These are phyloP conservation scores for Ophiocordyceps camponoti-floridani DNA, from an alignment of 2,329 filamentous ascomycete genomes.

Conservation along the genomic window DNA sequence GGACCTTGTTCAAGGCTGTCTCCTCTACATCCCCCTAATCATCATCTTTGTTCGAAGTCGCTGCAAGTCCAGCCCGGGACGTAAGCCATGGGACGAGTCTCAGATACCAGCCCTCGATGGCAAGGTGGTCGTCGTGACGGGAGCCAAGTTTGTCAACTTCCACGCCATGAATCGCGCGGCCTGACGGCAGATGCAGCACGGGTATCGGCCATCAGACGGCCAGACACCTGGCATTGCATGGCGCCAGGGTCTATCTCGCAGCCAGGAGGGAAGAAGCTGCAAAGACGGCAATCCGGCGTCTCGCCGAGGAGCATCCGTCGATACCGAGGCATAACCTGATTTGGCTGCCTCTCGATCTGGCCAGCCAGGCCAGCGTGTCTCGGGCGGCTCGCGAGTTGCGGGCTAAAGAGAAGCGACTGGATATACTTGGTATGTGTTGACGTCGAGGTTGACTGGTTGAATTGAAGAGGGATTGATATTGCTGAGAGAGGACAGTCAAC, in stretches of 20 bases:
- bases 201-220: neutral
- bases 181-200: neutral
- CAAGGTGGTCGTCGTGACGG: neutral
- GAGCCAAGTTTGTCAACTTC: neutral
- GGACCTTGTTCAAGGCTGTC: neutral
- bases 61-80: neutral
- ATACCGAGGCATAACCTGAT: neutral
- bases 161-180: neutral
- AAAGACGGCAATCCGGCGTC: neutral
- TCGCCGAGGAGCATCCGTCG: neutral
- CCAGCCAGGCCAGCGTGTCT: neutral
- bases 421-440: neutral
- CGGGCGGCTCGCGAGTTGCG: neutral
- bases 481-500: neutral
- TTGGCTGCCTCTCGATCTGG: neutral
- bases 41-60: neutral
- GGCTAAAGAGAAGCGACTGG: neutral
- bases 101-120: neutral
- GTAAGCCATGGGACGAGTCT: neutral
- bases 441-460: neutral
- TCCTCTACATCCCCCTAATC: neutral
- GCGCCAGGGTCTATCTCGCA: neutral
- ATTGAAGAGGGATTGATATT: neutral
- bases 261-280: neutral
- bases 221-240: neutral